phyloP scores from a whole-genome alignment of 2,329 filamentous ascomycete genomes.

The Aureobasidium namibiae region DNA sequence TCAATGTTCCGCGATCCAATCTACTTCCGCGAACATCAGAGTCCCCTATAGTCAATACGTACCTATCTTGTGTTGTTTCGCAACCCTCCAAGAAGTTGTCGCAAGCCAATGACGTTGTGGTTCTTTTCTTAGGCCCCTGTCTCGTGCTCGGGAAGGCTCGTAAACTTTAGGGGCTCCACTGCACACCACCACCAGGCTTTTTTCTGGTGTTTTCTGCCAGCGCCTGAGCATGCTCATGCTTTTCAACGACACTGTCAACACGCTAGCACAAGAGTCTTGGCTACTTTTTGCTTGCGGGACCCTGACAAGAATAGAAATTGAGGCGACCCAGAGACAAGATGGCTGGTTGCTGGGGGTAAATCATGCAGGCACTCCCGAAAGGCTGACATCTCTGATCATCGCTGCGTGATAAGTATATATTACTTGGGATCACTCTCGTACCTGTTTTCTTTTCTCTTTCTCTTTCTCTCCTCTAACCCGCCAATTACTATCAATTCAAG shows the following conservation, averaged over 20 bases:
- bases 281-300: neutral
- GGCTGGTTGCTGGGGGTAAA: conserved; percentile 9
- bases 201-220: neutral
- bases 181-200: neutral
- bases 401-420: conserved; percentile 6
- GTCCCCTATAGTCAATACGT: no score
- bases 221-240: conserved; percentile 1
- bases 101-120: conserved; percentile 3
- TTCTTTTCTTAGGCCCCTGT: conserved; percentile 6
- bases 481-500: neutral
- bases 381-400: conserved; percentile 5
- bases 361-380: conserved; percentile 9
- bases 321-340: neutral
- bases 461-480: neutral
- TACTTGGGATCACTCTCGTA: neutral
- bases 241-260: conserved; percentile 5
- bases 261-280: conserved; percentile 1
- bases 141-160: conserved; percentile 6
- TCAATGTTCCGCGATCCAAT: neutral
- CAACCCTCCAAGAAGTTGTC: neutral
- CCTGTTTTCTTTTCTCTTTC: neutral
- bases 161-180: conserved; percentile 6
- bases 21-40: neutral
- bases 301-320: conserved; percentile 7
- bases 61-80: no score